phyloP scores from a whole-genome alignment of 139 green algal genomes.

The Auxenochlorella pyrenoidosa region DNA sequence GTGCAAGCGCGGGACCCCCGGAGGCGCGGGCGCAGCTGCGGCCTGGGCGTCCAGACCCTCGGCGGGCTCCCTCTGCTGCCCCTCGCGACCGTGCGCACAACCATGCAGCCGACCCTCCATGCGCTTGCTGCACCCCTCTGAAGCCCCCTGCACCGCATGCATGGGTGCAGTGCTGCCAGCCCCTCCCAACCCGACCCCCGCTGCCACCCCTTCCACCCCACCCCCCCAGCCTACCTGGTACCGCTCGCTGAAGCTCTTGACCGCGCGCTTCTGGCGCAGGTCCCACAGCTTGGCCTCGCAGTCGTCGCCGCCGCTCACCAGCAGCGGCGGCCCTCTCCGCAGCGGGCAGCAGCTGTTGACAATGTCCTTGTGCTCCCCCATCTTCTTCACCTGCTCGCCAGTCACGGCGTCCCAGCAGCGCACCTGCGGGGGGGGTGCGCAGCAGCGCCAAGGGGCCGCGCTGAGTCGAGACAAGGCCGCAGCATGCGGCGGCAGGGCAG shows the following conservation, averaged over 20 bases:
- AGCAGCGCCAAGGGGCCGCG: too few species aligned
- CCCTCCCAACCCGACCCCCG: too few species aligned
- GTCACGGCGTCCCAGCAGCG: slow-evolving; percentile 76
- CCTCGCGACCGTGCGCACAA: too few species aligned
- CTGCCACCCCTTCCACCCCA: background rate
- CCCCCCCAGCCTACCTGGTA: slow-evolving; percentile 68
- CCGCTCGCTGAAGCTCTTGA: slow-evolving; percentile 79
- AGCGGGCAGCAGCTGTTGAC: slow-evolving; percentile 91
- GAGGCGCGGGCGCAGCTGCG: too few species aligned
- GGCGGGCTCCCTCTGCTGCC: too few species aligned
- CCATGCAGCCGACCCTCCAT: too few species aligned
- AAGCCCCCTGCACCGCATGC: too few species aligned
- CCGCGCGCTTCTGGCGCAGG: slow-evolving; percentile 69
- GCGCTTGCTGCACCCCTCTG: too few species aligned
- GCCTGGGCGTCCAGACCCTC: too few species aligned
- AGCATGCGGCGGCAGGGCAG: background rate
- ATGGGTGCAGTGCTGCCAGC: too few species aligned
- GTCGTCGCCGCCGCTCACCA: slow-evolving; percentile 92
- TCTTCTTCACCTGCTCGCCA: slow-evolving; percentile 84
- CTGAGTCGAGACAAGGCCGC: too few species aligned
- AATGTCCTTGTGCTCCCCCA: slow-evolving; percentile 87
- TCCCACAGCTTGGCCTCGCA: slow-evolving; percentile 94
- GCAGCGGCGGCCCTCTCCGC: slow-evolving; percentile 77
- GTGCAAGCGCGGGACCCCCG: too few species aligned
- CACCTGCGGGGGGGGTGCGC: background rate